Percentiles rank a stretch among this genome's conserved stretches.
These are phyloP conservation scores for Fermentozyma sake DNA, from an alignment of 1,139 yeast genomes.

Conservation along the genomic window DNA sequence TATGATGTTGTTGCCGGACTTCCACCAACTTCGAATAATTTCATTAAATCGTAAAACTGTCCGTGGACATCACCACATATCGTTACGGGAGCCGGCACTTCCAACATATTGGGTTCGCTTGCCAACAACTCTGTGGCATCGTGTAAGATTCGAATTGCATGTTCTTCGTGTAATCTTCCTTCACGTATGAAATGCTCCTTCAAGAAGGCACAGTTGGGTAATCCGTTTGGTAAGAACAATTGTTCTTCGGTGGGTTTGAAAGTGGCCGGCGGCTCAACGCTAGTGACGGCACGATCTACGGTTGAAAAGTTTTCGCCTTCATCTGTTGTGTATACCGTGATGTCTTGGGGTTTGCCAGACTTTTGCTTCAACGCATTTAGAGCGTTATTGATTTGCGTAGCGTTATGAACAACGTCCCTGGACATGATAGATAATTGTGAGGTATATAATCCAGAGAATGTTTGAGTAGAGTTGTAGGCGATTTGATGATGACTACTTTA, in stretches of 20 bases:
- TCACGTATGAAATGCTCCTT: conserved; percentile 73
- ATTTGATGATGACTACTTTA: too few relatives aligned
- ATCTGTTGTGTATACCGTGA: conserved; percentile 56
- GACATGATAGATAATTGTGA: too few relatives aligned
- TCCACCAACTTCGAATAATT: conserved; percentile 92
- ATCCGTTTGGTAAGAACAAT: conserved; percentile 57
- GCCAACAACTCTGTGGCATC: conserved; percentile 64
- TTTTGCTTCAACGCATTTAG: conserved; percentile 65
- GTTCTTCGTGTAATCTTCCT: conserved; percentile 73
- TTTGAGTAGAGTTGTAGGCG: too few relatives aligned
- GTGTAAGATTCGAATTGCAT: conserved; percentile 63
- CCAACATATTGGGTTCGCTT: conserved; percentile 71
- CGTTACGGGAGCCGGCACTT: conserved; percentile 89
- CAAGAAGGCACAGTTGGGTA: conserved; percentile 71
- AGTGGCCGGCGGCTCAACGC: conserved; percentile 68
- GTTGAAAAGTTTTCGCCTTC: conserved; percentile 69
- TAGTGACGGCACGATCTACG: conserved; percentile 58
- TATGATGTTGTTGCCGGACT: conserved; percentile 74
- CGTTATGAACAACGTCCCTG: too few relatives aligned
- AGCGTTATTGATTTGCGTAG: conserved; percentile 70
- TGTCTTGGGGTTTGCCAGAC: conserved; percentile 41
- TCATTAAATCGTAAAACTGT: conserved; percentile 86
- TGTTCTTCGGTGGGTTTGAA: conserved; percentile 63
- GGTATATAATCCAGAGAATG: too few relatives aligned
- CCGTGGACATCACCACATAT: conserved; percentile 98